These are phyloP conservation scores for Marasmius oreades DNA, from an alignment of 1,284 basidiomycete species.

Conservation along the genomic window DNA sequence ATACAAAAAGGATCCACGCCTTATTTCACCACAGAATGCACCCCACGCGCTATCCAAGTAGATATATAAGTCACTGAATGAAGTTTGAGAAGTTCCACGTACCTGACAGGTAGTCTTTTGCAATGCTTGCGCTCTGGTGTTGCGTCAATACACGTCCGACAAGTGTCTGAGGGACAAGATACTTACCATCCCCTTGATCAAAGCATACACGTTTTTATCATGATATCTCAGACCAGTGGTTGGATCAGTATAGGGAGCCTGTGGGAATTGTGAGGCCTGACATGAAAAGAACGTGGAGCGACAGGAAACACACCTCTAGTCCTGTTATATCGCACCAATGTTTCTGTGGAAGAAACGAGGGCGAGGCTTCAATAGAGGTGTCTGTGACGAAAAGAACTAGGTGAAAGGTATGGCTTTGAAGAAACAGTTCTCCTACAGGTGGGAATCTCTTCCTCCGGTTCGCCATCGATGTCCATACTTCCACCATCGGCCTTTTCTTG, in stretches of 20 bases:
- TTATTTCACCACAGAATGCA: constrained; percentile 46
- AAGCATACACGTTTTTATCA: constrained; percentile 82
- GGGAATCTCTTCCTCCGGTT: constrained; percentile 54
- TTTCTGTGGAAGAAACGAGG: constrained; percentile 72
- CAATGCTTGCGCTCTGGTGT: constrained; percentile 40
- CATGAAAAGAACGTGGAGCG: background rate
- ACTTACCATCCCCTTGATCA: constrained; percentile 76
- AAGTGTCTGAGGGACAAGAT: background rate
- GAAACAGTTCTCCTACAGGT: constrained; percentile 47
- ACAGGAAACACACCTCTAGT: constrained; percentile 52
- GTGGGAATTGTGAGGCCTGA: background rate
- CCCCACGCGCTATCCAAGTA: constrained; percentile 35
- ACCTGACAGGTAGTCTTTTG: constrained; percentile 52
- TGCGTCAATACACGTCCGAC: background rate
- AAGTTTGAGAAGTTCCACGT: constrained; percentile 11
- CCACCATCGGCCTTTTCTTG: constrained; percentile 32
- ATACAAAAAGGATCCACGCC: background rate
- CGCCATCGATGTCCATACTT: constrained; percentile 32
- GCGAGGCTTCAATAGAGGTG: constrained; percentile 81
- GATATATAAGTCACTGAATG: background rate
- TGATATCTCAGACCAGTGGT: constrained; percentile 80
- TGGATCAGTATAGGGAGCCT: constrained; percentile 84
- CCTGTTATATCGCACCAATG: constrained; percentile 89
- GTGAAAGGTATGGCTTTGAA: background rate
- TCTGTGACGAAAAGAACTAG: constrained; percentile 41